These are phyloP conservation scores for Suillus variegatus DNA, from an alignment of 768 basidiomycete genomes.

Conservation along the genomic window DNA sequence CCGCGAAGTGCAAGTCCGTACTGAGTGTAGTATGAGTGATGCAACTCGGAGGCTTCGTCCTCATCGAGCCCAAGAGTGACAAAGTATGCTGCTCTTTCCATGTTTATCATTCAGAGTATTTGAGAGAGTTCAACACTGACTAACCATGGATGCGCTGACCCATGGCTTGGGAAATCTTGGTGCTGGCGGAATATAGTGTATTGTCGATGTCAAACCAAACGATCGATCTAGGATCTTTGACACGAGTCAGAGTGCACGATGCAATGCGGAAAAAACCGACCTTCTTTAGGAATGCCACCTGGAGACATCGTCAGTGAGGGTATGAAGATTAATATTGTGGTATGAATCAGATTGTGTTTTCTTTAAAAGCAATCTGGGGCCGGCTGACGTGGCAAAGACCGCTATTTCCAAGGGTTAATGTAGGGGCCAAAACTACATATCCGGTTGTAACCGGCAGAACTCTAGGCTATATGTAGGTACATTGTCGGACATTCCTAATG, in stretches of 20 bases:
- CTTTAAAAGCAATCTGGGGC: background rate
- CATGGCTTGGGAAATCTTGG: slow-evolving; percentile 79
- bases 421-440: too few species aligned
- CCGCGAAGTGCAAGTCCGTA: slow-evolving; percentile 86
- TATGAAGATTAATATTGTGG: slow-evolving; percentile 19
- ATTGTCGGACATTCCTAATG: too few species aligned
- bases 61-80: slow-evolving; percentile 65
- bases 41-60: slow-evolving; percentile 68
- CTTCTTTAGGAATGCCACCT: slow-evolving; percentile 23
- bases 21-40: slow-evolving; percentile 71
- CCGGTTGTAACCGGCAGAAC: too few species aligned
- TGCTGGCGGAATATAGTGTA: slow-evolving; percentile 78
- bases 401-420: too few species aligned
- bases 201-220: slow-evolving; percentile 90
- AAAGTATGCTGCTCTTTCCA: slow-evolving; percentile 62
- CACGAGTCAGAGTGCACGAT: slow-evolving; percentile 4
- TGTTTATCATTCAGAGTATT: slow-evolving; percentile 2
- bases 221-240: slow-evolving; percentile 55
- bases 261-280: slow-evolving; percentile 13
- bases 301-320: slow-evolving; percentile 25
- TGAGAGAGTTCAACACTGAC: slow-evolving; percentile 12
- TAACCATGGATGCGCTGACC: slow-evolving; percentile 74
- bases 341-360: background rate
- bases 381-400: too few species aligned
- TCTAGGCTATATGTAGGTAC: too few species aligned